phyloP scores from a whole-genome alignment of 257 asterid species.

The Solanum piurae region DNA sequence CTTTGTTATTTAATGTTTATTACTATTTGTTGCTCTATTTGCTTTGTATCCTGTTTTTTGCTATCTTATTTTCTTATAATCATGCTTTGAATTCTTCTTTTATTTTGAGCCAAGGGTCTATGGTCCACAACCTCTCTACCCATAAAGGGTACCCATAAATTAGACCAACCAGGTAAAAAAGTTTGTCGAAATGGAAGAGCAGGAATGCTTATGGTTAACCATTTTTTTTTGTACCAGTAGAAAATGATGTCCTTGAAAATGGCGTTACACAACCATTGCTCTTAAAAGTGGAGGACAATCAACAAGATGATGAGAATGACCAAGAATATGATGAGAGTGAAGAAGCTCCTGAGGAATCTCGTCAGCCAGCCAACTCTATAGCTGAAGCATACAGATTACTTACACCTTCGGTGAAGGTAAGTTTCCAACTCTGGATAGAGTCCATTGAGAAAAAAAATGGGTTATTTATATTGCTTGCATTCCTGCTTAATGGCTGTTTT shows the following conservation, averaged over 20 bases:
- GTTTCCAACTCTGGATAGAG: not conserved
- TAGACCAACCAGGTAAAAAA: not conserved
- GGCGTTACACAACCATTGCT: slow-evolving; percentile 77
- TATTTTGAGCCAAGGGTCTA: not conserved
- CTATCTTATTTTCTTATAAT: not conserved
- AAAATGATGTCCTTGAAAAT: slow-evolving; percentile 64
- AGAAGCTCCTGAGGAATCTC: slow-evolving; percentile 77
- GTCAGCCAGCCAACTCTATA: slow-evolving; percentile 68
- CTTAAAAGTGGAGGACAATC: slow-evolving; percentile 30
- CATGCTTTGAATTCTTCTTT: not conserved
- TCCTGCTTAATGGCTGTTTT: not conserved
- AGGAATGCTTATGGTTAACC: not conserved
- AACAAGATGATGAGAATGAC: slow-evolving; percentile 53
- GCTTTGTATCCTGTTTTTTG: not conserved
- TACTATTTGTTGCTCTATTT: not conserved
- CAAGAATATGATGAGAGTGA: slow-evolving; percentile 78
- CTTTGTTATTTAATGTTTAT: not conserved
- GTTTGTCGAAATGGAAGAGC: not conserved
- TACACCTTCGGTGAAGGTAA: slow-evolving; percentile 95
- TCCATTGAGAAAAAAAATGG: not conserved
- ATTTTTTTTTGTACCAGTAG: not conserved
- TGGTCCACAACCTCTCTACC: not conserved
- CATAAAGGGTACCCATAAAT: not conserved
- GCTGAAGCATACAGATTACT: slow-evolving; percentile 76
- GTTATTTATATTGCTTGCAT: not conserved